Evolutionary conservation across 345 rosid genomes (phyloP).

Genomic region (Populus euphratica): DNA sequence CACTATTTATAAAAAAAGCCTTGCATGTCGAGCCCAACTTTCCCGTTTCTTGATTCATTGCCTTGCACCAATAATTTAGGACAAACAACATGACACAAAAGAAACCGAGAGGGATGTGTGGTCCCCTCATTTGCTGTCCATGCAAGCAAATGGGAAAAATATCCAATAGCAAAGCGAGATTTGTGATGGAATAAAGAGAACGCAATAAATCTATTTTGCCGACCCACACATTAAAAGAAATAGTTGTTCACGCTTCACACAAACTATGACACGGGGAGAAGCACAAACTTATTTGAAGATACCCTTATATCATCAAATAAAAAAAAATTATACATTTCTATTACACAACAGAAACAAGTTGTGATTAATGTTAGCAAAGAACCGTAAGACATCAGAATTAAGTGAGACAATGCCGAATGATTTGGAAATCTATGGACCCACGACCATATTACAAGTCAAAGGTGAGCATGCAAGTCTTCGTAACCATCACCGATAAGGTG

Average conservation of each 20-base stretch:
- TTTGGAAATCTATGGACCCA: neutral
- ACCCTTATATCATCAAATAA: too few species aligned
- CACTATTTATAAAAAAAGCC: too few species aligned
- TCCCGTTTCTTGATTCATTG: neutral
- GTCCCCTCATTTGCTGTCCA: neutral
- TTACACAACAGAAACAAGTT: too few species aligned
- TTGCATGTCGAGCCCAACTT: neutral
- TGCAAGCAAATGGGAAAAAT: too few species aligned
- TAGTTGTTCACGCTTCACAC: neutral
- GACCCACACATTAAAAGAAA: neutral
- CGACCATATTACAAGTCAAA: neutral
- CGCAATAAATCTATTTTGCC: neutral
- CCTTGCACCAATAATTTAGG: neutral
- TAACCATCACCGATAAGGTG: neutral
- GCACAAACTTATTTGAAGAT: too few species aligned
- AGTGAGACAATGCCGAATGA: neutral
- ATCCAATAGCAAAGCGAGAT: too few species aligned
- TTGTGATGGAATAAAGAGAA: too few species aligned
- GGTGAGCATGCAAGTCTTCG: neutral
- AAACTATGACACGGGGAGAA: neutral
- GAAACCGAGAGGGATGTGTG: too few species aligned
- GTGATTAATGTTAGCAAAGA: neutral
- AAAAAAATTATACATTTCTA: too few species aligned
- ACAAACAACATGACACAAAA: neutral
- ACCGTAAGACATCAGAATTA: neutral